Percentiles rank a stretch among this genome's conserved stretches.
Evolutionary conservation across 148 eudicot genomes (phyloP).

Genomic region (Chenopodium formosanum): DNA sequence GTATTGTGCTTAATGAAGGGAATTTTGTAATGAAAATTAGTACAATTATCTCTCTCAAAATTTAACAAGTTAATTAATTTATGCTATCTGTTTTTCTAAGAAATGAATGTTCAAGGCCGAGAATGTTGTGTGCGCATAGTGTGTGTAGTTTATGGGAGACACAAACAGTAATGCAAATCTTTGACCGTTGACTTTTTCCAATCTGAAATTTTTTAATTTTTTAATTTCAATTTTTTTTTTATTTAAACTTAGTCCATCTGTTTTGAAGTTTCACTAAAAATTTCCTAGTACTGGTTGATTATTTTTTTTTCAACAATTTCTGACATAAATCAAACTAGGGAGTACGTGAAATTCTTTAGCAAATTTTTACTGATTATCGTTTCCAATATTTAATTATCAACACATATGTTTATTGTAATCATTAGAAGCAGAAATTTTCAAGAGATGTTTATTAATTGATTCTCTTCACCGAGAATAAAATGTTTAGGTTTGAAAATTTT

Average conservation of each 20-base stretch:
- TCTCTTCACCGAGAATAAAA: too few relatives aligned
- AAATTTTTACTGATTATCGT: too few relatives aligned
- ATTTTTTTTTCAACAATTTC: too few relatives aligned
- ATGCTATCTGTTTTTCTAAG: conserved; percentile 8
- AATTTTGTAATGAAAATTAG: neutral
- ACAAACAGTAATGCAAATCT: conserved; percentile 48
- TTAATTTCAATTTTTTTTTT: neutral
- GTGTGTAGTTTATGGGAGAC: conserved; percentile 52
- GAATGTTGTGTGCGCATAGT: conserved; percentile 37
- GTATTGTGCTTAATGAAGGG: conserved; percentile 34
- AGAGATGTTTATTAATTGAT: too few relatives aligned
- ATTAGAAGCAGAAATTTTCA: too few relatives aligned
- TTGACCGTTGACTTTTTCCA: conserved; percentile 52
- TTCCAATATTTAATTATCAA: too few relatives aligned
- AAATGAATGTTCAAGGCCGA: conserved; percentile 31
- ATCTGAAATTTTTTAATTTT: neutral
- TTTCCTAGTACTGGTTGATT: neutral
- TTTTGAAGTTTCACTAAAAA: neutral
- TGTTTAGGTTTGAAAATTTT: too few relatives aligned
- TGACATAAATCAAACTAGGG: too few relatives aligned
- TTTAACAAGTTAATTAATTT: neutral
- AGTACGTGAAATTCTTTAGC: too few relatives aligned
- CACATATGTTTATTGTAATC: too few relatives aligned
- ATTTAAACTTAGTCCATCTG: neutral
- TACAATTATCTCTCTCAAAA: neutral